Conservation (phyloP, 2,329 filamentous ascomycete species). For the Nemania sp. region DNA sequence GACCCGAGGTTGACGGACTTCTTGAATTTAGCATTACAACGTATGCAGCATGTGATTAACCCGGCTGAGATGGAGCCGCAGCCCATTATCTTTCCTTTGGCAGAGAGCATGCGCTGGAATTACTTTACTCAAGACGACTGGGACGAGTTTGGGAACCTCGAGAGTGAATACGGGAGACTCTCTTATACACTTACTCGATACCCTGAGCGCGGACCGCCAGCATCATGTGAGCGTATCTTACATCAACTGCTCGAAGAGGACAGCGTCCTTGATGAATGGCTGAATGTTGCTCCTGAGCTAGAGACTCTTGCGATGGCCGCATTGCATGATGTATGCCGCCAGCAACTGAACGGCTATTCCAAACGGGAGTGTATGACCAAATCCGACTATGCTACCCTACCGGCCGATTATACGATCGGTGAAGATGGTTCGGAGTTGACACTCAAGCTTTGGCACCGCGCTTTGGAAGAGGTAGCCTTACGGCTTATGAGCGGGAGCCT, state of each 20-base stretch:
- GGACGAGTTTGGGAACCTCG: background rate
- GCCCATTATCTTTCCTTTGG: background rate
- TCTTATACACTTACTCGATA: background rate
- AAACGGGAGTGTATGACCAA: background rate
- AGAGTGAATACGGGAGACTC: conserved; percentile 3
- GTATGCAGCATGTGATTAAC: background rate
- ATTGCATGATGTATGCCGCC: background rate
- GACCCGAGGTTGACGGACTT: background rate
- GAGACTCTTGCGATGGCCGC: background rate
- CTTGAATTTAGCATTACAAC: background rate
- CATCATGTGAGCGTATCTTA: background rate
- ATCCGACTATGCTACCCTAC: background rate
- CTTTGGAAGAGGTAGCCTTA: background rate
- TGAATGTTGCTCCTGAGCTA: background rate
- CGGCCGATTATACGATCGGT: background rate
- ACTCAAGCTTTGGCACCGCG: background rate
- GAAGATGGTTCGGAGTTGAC: background rate
- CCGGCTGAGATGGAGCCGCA: background rate
- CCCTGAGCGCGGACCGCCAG: background rate
- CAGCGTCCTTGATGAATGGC: background rate
- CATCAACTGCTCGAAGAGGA: background rate
- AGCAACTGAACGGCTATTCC: background rate
- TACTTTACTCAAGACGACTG: background rate
- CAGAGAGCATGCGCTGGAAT: background rate
- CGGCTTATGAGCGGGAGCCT: background rate